phyloP scores from a whole-genome alignment of 768 basidiomycete genomes.

The Lactarius sanguifluus region DNA sequence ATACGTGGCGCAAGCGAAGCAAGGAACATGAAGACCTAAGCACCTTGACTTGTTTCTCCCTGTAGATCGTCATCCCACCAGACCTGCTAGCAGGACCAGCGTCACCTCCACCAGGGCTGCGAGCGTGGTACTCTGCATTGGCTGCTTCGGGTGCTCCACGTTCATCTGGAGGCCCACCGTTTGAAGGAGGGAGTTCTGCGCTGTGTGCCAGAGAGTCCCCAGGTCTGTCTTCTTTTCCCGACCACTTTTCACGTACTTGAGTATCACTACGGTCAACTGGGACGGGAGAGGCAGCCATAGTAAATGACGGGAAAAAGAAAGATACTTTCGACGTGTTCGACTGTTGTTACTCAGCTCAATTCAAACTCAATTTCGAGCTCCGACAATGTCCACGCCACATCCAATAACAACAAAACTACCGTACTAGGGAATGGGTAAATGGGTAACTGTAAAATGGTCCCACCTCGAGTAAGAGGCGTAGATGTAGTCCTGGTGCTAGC shows the following conservation, averaged over 20 bases:
- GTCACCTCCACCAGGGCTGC: slow-evolving; percentile 28
- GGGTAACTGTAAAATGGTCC: slow-evolving; percentile 7
- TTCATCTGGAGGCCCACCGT: slow-evolving; percentile 30
- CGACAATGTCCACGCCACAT: slow-evolving; percentile 29
- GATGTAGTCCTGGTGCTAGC: slow-evolving; percentile 4
- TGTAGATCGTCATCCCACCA: slow-evolving; percentile 34
- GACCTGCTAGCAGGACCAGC: slow-evolving; percentile 24
- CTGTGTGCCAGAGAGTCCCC: slow-evolving; percentile 29
- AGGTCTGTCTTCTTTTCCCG: slow-evolving; percentile 27
- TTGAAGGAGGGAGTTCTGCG: slow-evolving; percentile 28
- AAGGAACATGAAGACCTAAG: slow-evolving; percentile 61
- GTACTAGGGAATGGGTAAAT: not conserved
- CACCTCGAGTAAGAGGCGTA: slow-evolving; percentile 1
- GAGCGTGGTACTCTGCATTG: slow-evolving; percentile 28
- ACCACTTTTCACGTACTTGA: slow-evolving; percentile 31
- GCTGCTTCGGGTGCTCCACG: slow-evolving; percentile 25
- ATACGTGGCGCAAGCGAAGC: slow-evolving; percentile 32
- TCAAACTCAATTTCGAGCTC: slow-evolving; percentile 30
- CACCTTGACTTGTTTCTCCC: slow-evolving; percentile 86
- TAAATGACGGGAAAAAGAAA: slow-evolving; percentile 21
- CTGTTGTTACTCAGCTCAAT: not conserved
- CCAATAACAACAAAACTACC: slow-evolving; percentile 4
- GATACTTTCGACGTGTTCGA: slow-evolving; percentile 7
- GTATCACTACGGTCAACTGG: slow-evolving; percentile 27
- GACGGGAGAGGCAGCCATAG: slow-evolving; percentile 33